A percentile compares a stretch with the other conserved stretches of the same genome.
Conservation (phyloP, 2,329 filamentous ascomycete species). For the Arthrobotrys sinensis region DNA sequence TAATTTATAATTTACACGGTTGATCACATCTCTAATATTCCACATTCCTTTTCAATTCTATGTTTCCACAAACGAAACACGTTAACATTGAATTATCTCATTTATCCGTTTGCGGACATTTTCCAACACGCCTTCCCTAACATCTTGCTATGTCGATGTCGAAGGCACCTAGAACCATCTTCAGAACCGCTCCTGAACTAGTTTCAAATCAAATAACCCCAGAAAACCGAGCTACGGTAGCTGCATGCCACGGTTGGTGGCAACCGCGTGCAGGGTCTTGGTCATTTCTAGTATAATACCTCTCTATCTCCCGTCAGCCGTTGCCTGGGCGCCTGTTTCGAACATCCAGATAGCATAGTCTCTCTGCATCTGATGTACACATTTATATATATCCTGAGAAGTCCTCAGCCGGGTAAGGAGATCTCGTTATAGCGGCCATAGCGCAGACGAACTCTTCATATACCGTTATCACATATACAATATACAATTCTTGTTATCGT, state of each 20-base stretch:
- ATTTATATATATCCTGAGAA: constrained; percentile 2
- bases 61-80: constrained; percentile 15
- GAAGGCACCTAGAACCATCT: background rate
- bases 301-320: background rate
- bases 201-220: constrained; percentile 10
- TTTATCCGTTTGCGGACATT: constrained; percentile 43
- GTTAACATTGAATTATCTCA: constrained; percentile 20
- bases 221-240: constrained; percentile 20
- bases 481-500: background rate
- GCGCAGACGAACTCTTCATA: background rate
- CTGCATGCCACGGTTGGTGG: constrained; percentile 2
- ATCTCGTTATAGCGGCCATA: background rate
- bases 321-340: background rate
- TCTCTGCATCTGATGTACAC: background rate
- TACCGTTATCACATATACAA: background rate
- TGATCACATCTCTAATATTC: background rate
- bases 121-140: constrained; percentile 28
- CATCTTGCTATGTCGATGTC: constrained; percentile 7
- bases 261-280: constrained; percentile 27
- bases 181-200: constrained; percentile 44
- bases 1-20: no score
- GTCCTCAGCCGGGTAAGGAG: background rate
- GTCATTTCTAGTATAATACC: constrained; percentile 7
- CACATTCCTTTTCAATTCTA: background rate
- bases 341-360: background rate